Evolutionary conservation across 2,329 filamentous ascomycete species (phyloP).

Genomic region (Fusarium zealandicum): DNA sequence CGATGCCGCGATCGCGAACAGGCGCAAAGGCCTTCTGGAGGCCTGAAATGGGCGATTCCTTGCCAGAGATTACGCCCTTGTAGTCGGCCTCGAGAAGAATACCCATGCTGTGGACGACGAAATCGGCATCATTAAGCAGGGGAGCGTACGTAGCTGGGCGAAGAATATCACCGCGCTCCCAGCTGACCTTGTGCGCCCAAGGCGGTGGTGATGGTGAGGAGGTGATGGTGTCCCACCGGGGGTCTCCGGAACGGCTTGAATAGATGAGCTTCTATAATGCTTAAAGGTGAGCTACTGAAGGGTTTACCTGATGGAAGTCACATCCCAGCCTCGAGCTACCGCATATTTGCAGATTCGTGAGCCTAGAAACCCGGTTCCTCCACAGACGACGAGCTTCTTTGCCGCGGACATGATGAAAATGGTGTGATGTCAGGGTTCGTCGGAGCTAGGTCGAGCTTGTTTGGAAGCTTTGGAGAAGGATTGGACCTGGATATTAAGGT

Average conservation of each 20-base stretch:
- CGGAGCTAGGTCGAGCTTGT: conserved; percentile 10
- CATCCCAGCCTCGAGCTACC: conserved; percentile 84
- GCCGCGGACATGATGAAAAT: conserved; percentile 59
- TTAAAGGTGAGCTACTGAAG: conserved; percentile 4
- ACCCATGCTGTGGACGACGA: conserved; percentile 93
- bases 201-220: conserved; percentile 72
- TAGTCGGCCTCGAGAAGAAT: conserved; percentile 98
- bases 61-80: conserved; percentile 87
- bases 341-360: conserved; percentile 90
- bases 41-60: conserved; percentile 80
- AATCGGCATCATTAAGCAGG: conserved; percentile 78
- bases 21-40: conserved; percentile 79
- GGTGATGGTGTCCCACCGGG: conserved; percentile 83
- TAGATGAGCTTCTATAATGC: conserved; percentile 27
- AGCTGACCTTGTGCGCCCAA: conserved; percentile 84
- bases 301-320: conserved; percentile 85
- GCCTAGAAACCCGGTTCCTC: conserved; percentile 92
- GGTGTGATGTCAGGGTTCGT: conserved; percentile 28
- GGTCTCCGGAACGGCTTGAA: conserved; percentile 84
- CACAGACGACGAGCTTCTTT: conserved; percentile 88
- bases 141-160: conserved; percentile 80
- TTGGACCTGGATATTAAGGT: not conserved
- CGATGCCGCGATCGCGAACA: conserved; percentile 67
- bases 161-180: conserved; percentile 89
- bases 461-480: not conserved